phyloP scores from a whole-genome alignment of 2,329 filamentous ascomycete species.

The Aspergillus transmontanensis region DNA sequence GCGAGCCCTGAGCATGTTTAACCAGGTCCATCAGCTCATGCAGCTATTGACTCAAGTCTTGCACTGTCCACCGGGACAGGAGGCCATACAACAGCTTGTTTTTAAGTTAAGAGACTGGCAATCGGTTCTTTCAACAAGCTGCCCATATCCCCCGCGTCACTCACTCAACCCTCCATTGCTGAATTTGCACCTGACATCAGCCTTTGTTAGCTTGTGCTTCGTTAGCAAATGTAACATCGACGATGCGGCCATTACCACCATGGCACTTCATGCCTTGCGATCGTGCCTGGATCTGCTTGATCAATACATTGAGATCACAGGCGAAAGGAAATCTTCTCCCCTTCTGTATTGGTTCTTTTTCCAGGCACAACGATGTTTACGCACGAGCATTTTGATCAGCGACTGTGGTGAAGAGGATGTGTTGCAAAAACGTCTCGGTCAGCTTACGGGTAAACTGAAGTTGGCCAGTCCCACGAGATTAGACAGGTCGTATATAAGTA shows the following conservation, averaged over 20 bases:
- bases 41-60: neutral
- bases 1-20: neutral
- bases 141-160: neutral
- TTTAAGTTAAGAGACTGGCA: neutral
- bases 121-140: neutral
- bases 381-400: neutral
- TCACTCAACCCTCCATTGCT: neutral
- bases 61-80: neutral
- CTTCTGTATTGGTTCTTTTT: neutral
- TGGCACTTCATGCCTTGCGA: neutral
- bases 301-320: neutral
- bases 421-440: neutral
- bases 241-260: neutral
- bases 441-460: neutral
- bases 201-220: neutral
- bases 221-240: neutral
- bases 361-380: neutral
- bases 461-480: neutral
- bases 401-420: neutral
- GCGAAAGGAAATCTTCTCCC: neutral
- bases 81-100: neutral
- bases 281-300: neutral
- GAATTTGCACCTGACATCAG: neutral
- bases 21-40: neutral
- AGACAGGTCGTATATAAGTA: neutral